Conservation (phyloP, 2,329 filamentous ascomycete species). For the Pseudocercospora cruenta region DNA sequence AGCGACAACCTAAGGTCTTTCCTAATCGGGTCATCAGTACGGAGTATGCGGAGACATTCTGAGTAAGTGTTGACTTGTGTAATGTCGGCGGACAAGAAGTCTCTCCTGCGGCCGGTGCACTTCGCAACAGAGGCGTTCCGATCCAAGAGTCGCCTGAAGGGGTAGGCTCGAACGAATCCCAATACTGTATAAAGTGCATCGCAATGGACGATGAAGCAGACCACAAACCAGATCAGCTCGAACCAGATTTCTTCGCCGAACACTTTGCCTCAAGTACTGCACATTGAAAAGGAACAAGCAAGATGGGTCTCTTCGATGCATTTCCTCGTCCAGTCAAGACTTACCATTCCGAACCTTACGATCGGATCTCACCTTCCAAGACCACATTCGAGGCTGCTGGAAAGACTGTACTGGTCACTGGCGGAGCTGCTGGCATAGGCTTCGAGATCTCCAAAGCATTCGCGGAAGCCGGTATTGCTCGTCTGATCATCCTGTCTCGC, state of each 20-base stretch:
- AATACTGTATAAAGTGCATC: neutral
- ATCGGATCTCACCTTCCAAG: conserved; percentile 26
- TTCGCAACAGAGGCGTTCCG: neutral
- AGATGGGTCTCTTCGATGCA: conserved; percentile 15
- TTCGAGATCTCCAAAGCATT: conserved; percentile 31
- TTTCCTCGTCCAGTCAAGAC: conserved; percentile 29
- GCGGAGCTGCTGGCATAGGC: conserved; percentile 32
- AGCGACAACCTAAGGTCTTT: no score
- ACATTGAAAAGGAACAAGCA: neutral
- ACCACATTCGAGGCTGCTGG: conserved; percentile 29
- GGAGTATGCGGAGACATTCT: neutral
- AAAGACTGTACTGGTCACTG: conserved; percentile 34
- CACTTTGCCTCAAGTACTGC: neutral
- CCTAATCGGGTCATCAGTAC: neutral
- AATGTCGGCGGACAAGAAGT: neutral
- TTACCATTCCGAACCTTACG: conserved; percentile 29
- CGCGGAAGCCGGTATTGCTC: conserved; percentile 28
- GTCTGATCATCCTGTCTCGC: conserved; percentile 32
- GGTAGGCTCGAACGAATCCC: neutral
- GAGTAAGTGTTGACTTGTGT: neutral
- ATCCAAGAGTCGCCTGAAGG: neutral
- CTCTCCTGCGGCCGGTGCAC: no score
- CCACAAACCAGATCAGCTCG: neutral
- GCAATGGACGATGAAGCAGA: neutral
- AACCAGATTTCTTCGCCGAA: no score